Conservation (phyloP, 2,329 filamentous ascomycete species). For the Hypoxylon sp. region DNA sequence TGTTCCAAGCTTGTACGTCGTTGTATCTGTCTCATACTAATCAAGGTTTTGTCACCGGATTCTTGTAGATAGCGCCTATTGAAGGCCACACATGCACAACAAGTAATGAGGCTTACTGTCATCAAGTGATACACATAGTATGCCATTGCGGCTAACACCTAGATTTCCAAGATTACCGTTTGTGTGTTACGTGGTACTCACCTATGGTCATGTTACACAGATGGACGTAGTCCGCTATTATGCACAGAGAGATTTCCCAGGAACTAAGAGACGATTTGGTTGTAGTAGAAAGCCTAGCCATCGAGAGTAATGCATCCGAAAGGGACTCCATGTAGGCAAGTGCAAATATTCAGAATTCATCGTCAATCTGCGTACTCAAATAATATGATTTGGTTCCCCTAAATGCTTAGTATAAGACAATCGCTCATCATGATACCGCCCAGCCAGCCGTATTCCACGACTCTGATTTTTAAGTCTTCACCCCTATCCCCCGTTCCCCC, state of each 20-base stretch:
- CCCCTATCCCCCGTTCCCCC: no score
- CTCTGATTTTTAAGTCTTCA: not conserved
- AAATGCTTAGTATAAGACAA: not conserved
- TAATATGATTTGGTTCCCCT: not conserved
- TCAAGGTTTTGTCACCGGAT: not conserved
- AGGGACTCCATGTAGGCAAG: not conserved
- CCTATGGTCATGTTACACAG: not conserved
- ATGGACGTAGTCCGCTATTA: not conserved
- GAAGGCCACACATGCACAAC: not conserved
- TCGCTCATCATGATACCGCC: not conserved
- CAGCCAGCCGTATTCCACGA: not conserved
- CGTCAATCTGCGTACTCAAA: conserved; percentile 6
- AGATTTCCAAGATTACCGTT: not conserved
- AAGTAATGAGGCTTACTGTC: not conserved
- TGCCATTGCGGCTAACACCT: not conserved
- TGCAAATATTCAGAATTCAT: not conserved
- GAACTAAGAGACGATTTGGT: no score
- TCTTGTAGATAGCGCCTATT: not conserved
- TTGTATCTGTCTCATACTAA: conserved; percentile 2
- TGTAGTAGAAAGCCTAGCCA: no score
- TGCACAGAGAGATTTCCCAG: not conserved
- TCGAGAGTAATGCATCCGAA: not conserved
- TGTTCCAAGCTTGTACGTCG: not conserved
- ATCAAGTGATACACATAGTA: not conserved
- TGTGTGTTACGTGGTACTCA: not conserved